Conservation (phyloP, 768 basidiomycete genomes). For the Mycena filopes region DNA sequence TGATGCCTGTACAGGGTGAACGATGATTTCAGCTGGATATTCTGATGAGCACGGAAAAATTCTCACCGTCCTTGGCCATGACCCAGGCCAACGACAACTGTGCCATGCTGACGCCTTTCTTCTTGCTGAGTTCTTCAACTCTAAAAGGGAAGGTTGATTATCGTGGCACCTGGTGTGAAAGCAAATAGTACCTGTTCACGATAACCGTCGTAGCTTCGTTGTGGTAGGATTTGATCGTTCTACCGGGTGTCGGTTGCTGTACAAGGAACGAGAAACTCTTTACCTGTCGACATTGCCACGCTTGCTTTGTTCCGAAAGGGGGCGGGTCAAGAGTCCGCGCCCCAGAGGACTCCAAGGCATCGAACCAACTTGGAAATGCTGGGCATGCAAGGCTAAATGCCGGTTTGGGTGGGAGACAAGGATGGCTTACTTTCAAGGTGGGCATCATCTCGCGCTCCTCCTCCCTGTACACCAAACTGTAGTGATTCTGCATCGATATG, state of each 20-base stretch:
- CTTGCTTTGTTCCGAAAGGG: slow-evolving; percentile 48
- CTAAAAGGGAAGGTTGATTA: slow-evolving; percentile 36
- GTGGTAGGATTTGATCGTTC: slow-evolving; percentile 34
- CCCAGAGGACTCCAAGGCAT: slow-evolving; percentile 72
- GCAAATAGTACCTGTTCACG: slow-evolving; percentile 39
- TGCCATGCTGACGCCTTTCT: slow-evolving; percentile 64
- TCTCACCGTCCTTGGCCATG: slow-evolving; percentile 52
- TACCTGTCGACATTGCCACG: slow-evolving; percentile 50
- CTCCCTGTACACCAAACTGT: slow-evolving; percentile 67
- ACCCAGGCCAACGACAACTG: slow-evolving; percentile 67
- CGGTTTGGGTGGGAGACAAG: background rate
- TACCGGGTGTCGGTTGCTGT: background rate
- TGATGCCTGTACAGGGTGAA: slow-evolving; percentile 45
- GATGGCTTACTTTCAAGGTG: slow-evolving; percentile 54
- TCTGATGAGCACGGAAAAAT: background rate
- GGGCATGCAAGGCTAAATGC: slow-evolving; percentile 2
- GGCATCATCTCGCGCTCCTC: slow-evolving; percentile 76
- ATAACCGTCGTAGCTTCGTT: slow-evolving; percentile 36
- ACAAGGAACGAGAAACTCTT: background rate
- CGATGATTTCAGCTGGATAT: background rate
- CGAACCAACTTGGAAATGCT: slow-evolving; percentile 63
- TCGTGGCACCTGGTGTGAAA: too few relatives aligned
- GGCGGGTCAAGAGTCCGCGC: slow-evolving; percentile 60
- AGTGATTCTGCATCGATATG: slow-evolving; percentile 78
- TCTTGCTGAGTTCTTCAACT: slow-evolving; percentile 66